phyloP scores from a whole-genome alignment of 495 filamentous ascomycete genomes.

The Hypoxylon fragiforme region DNA sequence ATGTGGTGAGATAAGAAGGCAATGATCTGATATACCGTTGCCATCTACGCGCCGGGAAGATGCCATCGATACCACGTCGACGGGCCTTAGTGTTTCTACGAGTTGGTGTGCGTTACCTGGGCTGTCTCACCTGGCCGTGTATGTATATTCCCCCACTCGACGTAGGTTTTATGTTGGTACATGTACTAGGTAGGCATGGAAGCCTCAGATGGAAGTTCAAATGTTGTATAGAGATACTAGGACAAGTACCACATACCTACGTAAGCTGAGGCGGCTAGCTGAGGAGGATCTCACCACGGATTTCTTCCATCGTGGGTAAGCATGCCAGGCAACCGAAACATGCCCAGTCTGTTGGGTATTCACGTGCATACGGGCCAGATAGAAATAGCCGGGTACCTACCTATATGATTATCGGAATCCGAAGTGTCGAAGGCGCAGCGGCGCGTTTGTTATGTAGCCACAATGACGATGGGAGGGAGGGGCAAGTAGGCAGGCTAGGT shows the following conservation, averaged over 20 bases:
- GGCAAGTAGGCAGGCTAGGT: neutral
- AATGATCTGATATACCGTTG: conserved; percentile 19
- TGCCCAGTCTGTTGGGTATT: neutral
- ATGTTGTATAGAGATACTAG: neutral
- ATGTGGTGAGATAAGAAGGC: conserved; percentile 22
- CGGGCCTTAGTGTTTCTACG: neutral
- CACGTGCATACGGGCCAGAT: neutral
- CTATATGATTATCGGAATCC: neutral
- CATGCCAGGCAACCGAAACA: no score
- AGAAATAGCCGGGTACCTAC: no score
- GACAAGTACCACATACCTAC: no score
- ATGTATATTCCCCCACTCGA: no score
- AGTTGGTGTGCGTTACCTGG: no score
- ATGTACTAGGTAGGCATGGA: neutral
- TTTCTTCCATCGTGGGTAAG: no score
- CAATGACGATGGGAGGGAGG: neutral
- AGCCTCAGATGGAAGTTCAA: neutral
- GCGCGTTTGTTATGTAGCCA: neutral
- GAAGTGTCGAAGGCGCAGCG: neutral
- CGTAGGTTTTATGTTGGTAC: no score
- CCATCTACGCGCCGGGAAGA: conserved; percentile 1
- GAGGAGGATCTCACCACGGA: no score
- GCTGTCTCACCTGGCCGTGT: no score
- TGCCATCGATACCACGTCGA: conserved; percentile 2
- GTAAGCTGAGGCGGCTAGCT: no score